Base-by-base conservation (phyloP, 306 rosid genomes). In the Dalbergia cultrata region DNA sequence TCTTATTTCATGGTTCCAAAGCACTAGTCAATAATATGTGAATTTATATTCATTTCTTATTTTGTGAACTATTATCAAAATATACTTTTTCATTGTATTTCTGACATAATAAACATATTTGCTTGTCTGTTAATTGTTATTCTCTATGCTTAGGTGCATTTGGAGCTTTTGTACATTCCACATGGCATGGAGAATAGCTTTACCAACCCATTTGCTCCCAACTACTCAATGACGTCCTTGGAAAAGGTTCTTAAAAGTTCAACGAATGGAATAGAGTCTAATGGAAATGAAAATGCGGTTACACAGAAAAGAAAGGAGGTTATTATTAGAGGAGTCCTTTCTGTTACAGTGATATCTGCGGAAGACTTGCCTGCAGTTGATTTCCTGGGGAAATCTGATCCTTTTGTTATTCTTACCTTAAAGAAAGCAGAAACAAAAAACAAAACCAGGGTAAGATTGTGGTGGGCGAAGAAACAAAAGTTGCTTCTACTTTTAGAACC, bases 81-180 rank as follows among this genome's bases (percentile, higher is more conserved):
- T 2, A 17, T 70, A 70, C n/a, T 70, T 72, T 74, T 74, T 64
- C 13, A 4, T 67, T 21, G 49, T 43, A 35, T 69, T 62, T 18
- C 59, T 52, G 60, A 18, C 8, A 7, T 44, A 17, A 76, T 52
- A 73, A 67, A 74, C 19, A 79, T 79, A 59, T 78, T 60, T 77
- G 41, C 37, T 49, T 68, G 70, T 47, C 10, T 54, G 60, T 75
- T 78, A 57, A 70, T 66, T 19, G 10, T 74, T 78, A 54, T 67
- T 80, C 72, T 71, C 26, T 77, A 50, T 86, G 72, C 72, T 78
- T 85, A 93, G 98, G 98, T 93, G 54, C 97, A 96, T 71, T 87
- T 96, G 92, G 99, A 96, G 90, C 97, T 96, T 67, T 83, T 93
- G 62, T 96, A 96, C 89, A 81, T 67, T 84, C 99, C 99, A 21